Percentiles rank a stretch among this genome's conserved stretches.
Conservation (phyloP, 139 green algal species). For the Chlamydomonas schloesseri region DNA sequence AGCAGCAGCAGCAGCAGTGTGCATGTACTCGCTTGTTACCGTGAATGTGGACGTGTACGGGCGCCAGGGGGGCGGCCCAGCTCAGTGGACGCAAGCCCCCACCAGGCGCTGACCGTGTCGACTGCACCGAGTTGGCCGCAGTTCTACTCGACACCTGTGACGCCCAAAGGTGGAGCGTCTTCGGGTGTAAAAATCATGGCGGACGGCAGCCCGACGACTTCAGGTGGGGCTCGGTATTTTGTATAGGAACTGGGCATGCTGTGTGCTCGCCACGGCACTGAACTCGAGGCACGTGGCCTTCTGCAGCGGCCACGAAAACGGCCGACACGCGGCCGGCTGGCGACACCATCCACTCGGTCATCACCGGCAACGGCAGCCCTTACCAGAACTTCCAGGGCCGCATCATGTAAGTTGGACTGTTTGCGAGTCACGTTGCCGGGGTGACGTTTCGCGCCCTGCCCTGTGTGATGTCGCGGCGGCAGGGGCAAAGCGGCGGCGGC, state of each 20-base stretch:
- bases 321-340: background rate
- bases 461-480: background rate
- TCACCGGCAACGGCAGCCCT: slow-evolving; percentile 86
- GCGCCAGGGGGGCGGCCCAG: too few species aligned
- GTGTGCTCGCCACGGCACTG: too few species aligned
- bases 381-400: slow-evolving; percentile 94
- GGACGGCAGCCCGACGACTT: too few species aligned
- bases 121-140: too few species aligned
- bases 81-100: too few species aligned
- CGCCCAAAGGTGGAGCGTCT: background rate
- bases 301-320: background rate
- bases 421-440: too few species aligned
- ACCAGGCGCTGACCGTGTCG: background rate
- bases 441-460: background rate
- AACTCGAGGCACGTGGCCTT: background rate
- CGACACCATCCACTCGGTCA: slow-evolving; percentile 75
- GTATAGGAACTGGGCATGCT: too few species aligned
- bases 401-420: slow-evolving; percentile 80
- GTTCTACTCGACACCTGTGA: slow-evolving; percentile 17
- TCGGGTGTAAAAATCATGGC: background rate
- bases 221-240: too few species aligned
- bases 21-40: too few species aligned
- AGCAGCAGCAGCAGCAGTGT: background rate
- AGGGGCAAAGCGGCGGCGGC: background rate
- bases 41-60: too few species aligned